Evolutionary conservation across 2,329 filamentous ascomycete genomes (phyloP).

Genomic region (Pyricularia grisea): DNA sequence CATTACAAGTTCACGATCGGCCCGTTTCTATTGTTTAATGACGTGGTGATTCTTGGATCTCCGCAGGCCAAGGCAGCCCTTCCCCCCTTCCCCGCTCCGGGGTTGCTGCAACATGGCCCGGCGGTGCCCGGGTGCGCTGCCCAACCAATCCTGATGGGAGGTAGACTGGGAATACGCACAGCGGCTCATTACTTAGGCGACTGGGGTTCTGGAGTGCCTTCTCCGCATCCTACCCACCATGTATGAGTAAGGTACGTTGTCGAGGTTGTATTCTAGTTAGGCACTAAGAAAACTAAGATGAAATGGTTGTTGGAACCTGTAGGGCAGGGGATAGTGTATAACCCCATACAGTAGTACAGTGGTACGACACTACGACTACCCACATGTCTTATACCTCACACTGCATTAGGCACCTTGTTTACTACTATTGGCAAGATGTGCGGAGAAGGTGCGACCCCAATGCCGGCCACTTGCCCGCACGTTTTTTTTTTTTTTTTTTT

Average conservation of each 20-base stretch:
- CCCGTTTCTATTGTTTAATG: background rate
- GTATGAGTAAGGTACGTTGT: background rate
- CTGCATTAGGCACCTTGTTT: background rate
- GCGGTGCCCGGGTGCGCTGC: background rate
- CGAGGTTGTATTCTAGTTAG: background rate
- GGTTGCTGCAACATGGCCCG: background rate
- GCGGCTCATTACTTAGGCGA: background rate
- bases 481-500: background rate
- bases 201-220: background rate
- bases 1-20: background rate
- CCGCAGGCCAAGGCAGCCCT: background rate
- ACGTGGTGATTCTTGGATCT: background rate
- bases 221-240: background rate
- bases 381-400: background rate
- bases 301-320: background rate
- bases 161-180: background rate
- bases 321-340: background rate
- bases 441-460: background rate
- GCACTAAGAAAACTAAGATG: background rate
- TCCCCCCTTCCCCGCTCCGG: background rate
- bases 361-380: background rate
- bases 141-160: background rate
- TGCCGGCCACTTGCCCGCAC: background rate
- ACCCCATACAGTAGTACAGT: too few relatives aligned
- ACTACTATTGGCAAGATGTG: background rate